Conservation (phyloP, 106 monocot species). For the Cymbidium sinense region DNA sequence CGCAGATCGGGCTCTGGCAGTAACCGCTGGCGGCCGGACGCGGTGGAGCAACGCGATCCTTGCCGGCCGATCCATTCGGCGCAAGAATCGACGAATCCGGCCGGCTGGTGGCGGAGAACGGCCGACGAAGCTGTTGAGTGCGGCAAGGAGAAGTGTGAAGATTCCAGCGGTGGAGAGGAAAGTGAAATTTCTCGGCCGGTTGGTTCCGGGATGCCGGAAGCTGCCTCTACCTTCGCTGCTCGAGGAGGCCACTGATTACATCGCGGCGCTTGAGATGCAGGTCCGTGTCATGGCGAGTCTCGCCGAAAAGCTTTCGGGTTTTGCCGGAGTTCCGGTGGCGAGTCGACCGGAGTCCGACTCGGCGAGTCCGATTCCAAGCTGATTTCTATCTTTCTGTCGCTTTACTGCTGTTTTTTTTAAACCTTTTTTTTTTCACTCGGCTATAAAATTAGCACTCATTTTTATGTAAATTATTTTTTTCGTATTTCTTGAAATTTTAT, state of each 20-base stretch:
- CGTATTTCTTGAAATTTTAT: neutral
- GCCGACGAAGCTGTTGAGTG: neutral
- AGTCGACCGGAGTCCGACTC: neutral
- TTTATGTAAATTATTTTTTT: neutral
- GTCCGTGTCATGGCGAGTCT: conserved; percentile 50
- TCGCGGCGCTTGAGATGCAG: conserved; percentile 79
- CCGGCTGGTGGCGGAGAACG: neutral
- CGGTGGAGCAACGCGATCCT: conserved; percentile 73
- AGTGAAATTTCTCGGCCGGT: conserved; percentile 30
- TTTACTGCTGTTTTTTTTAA: neutral
- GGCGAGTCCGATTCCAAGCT: neutral
- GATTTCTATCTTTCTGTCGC: neutral
- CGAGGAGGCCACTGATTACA: conserved; percentile 66
- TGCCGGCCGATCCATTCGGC: neutral
- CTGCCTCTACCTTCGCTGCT: conserved; percentile 36
- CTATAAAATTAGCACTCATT: neutral
- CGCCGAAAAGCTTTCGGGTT: conserved; percentile 27
- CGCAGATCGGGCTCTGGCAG: conserved; percentile 56
- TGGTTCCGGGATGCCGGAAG: conserved; percentile 69
- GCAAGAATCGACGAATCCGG: neutral
- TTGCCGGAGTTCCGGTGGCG: neutral
- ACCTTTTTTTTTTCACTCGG: neutral
- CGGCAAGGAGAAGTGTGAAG: neutral
- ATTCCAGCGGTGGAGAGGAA: conserved; percentile 18
- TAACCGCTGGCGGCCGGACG: conserved; percentile 42